Conservation (phyloP, 805 yeast species). For the Candida stauntonica region DNA sequence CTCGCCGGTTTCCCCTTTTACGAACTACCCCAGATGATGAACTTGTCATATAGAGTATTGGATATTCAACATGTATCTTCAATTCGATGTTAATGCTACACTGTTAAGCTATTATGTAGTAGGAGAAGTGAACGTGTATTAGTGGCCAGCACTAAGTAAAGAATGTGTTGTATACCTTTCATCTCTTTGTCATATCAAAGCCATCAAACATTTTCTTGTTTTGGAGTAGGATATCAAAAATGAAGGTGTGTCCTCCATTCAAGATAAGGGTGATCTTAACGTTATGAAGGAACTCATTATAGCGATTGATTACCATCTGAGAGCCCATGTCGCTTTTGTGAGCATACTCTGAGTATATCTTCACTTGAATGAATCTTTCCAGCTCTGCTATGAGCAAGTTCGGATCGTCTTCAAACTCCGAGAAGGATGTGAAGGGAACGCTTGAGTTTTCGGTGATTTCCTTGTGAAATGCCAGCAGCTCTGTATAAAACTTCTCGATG, state of each 20-base stretch:
- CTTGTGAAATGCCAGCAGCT: slow-evolving; percentile 32
- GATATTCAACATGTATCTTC: slow-evolving; percentile 18
- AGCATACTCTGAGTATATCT: slow-evolving; percentile 24
- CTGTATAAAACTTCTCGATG: slow-evolving; percentile 45
- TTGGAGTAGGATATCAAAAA: slow-evolving; percentile 50
- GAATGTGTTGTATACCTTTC: not conserved
- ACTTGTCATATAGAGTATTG: slow-evolving; percentile 12
- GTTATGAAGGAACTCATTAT: slow-evolving; percentile 36
- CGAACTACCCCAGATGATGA: slow-evolving; percentile 6
- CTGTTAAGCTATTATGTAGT: not conserved
- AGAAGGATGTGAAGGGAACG: slow-evolving; percentile 27
- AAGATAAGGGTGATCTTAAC: slow-evolving; percentile 40
- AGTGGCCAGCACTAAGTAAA: not conserved
- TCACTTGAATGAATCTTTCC: slow-evolving; percentile 35
- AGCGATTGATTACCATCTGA: slow-evolving; percentile 24
- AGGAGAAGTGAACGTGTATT: not conserved
- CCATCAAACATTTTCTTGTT: slow-evolving; percentile 44
- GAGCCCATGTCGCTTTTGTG: slow-evolving; percentile 16
- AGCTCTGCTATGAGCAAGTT: slow-evolving; percentile 36
- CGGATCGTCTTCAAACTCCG: slow-evolving; percentile 37
- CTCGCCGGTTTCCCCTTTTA: not conserved
- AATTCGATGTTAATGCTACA: slow-evolving; percentile 11
- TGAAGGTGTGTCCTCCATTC: slow-evolving; percentile 57
- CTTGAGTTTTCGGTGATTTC: slow-evolving; percentile 23
- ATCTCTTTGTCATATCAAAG: slow-evolving; percentile 22